These are phyloP conservation scores for Neopestalotiopsis sp. DNA, from an alignment of 2,329 filamentous ascomycete genomes.

Conservation along the genomic window DNA sequence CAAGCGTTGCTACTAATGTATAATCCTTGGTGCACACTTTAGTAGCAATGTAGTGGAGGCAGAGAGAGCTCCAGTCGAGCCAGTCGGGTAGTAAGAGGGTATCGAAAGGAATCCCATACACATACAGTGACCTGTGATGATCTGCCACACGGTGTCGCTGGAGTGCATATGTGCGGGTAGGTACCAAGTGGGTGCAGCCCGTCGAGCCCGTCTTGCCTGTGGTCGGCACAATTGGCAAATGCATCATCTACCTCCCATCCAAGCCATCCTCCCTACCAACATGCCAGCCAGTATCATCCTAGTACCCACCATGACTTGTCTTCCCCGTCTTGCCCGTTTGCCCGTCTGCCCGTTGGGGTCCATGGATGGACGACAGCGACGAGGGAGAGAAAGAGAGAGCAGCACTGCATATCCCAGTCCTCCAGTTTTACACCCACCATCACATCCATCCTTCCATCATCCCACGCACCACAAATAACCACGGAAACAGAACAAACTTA, in stretches of 20 bases:
- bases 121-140: not conserved
- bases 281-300: conserved; percentile 1
- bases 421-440: not conserved
- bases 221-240: not conserved
- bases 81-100: not conserved
- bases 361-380: not conserved
- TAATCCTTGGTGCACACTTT: not conserved
- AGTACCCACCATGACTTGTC: not conserved
- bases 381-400: not conserved
- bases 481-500: not conserved
- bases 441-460: not conserved
- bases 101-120: not conserved
- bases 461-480: not conserved
- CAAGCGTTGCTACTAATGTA: conserved; percentile 1
- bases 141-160: not conserved
- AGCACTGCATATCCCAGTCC: not conserved
- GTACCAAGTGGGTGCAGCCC: not conserved
- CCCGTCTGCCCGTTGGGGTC: not conserved
- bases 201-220: too few species aligned
- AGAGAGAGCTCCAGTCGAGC: too few species aligned
- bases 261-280: not conserved
- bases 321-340: not conserved
- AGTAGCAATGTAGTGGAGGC: too few species aligned
- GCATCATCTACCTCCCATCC: not conserved
- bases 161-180: not conserved